Conservation (phyloP, 371 early-diverging fungal species). For the Mucor sp. region DNA sequence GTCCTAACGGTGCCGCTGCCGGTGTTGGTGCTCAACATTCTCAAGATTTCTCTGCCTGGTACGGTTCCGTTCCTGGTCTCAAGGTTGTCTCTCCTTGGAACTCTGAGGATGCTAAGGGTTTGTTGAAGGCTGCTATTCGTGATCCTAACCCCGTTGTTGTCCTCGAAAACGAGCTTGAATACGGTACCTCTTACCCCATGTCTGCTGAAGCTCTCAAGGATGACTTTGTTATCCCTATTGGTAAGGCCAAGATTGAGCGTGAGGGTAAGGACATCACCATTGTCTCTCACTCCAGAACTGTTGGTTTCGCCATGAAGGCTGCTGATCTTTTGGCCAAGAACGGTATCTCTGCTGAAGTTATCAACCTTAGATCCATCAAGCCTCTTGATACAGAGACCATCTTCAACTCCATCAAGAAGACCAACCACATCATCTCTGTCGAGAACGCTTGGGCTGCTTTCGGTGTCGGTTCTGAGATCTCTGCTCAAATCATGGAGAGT, state of each 20-base stretch:
- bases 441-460: slow-evolving; percentile 98
- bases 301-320: slow-evolving; percentile 91
- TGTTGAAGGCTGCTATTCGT: slow-evolving; percentile 96
- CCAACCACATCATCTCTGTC: slow-evolving; percentile 96
- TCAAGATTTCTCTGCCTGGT: slow-evolving; percentile 98
- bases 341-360: slow-evolving; percentile 89
- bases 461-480: slow-evolving; percentile 97
- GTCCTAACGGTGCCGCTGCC: slow-evolving; percentile 99
- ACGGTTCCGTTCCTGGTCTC: slow-evolving; percentile 97
- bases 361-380: slow-evolving; percentile 98
- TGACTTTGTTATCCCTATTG: slow-evolving; percentile 94
- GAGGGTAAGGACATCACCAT: slow-evolving; percentile 94
- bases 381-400: slow-evolving; percentile 97
- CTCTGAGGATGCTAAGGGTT: slow-evolving; percentile 98
- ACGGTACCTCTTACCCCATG: slow-evolving; percentile 89
- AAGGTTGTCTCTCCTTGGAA: slow-evolving; percentile 99
- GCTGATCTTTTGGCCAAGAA: slow-evolving; percentile 86
- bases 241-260: slow-evolving; percentile 96
- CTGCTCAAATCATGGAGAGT: slow-evolving; percentile 94
- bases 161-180: slow-evolving; percentile 99
- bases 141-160: slow-evolving; percentile 99
- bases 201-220: slow-evolving; percentile 78
- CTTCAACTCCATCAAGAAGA: slow-evolving; percentile 94
- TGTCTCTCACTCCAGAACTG: slow-evolving; percentile 93
- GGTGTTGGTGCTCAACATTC: slow-evolving; percentile 99